Conservation (phyloP, 2,329 filamentous ascomycete species). For the Phyllachora maydis region DNA sequence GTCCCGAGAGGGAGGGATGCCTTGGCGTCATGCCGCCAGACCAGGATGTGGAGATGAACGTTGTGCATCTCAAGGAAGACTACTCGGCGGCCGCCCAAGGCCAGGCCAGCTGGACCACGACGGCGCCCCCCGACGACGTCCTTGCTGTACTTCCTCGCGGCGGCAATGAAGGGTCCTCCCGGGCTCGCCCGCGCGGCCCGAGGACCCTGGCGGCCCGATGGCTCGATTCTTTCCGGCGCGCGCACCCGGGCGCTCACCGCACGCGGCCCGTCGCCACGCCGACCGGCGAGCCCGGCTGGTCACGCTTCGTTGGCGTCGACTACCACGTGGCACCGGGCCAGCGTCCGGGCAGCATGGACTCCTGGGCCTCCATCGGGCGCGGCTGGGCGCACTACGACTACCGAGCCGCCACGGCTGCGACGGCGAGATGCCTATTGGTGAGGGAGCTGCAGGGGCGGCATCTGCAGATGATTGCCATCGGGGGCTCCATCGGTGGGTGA, state of each 20-base stretch:
- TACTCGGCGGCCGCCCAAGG: no score
- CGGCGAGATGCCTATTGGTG: conserved; percentile 54
- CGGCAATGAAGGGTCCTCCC: no score
- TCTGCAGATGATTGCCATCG: conserved; percentile 94
- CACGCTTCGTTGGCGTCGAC: no score
- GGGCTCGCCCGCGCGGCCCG: no score
- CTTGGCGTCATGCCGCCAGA: conserved; percentile 16
- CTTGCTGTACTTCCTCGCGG: no score
- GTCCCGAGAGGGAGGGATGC: no score
- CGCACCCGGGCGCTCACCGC: conserved; percentile 28
- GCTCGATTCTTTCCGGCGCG: conserved; percentile 42
- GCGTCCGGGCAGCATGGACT: conserved; percentile 4
- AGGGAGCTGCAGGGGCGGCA: conserved; percentile 67
- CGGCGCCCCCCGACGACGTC: no score
- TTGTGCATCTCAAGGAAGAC: conserved; percentile 37
- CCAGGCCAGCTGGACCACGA: no score
- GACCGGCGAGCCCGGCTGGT: no score
- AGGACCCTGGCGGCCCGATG: no score
- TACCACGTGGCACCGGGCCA: conserved; percentile 2
- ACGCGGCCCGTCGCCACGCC: conserved; percentile 18
- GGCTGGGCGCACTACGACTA: conserved; percentile 39
- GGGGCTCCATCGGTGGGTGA: conserved; percentile 57
- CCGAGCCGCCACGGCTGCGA: conserved; percentile 43
- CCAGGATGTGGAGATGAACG: conserved; percentile 31
- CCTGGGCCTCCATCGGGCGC: no score